phyloP scores from a whole-genome alignment of 495 filamentous ascomycete species.

The Cairneyella variabilis region DNA sequence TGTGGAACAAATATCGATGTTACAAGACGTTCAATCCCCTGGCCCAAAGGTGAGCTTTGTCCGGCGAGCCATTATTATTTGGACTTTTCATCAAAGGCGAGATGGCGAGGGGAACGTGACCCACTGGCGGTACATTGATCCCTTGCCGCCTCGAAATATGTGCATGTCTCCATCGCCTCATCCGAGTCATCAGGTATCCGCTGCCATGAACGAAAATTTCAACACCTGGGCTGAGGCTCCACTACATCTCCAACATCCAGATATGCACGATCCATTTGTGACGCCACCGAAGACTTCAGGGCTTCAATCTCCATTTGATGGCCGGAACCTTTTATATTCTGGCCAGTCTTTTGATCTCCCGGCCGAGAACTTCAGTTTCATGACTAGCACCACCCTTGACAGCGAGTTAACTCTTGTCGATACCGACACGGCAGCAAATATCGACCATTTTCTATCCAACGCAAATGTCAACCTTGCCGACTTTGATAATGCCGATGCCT shows the following conservation, averaged over 20 bases:
- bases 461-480: constrained; percentile 1
- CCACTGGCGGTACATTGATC: constrained; percentile 24
- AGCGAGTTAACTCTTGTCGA: constrained; percentile 19
- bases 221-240: constrained; percentile 25
- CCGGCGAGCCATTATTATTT: constrained; percentile 23
- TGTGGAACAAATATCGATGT: constrained; percentile 26
- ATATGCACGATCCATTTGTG: constrained; percentile 31
- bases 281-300: constrained; percentile 35
- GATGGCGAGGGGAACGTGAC: constrained; percentile 12
- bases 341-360: constrained; percentile 7
- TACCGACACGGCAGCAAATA: neutral
- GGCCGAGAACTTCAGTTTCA: constrained; percentile 16
- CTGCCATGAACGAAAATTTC: constrained; percentile 42
- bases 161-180: constrained; percentile 41
- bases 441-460: constrained; percentile 16
- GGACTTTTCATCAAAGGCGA: constrained; percentile 22
- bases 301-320: constrained; percentile 29
- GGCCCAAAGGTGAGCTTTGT: constrained; percentile 2
- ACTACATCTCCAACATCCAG: constrained; percentile 21
- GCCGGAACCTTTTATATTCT: constrained; percentile 9
- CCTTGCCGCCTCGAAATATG: constrained; percentile 25
- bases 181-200: constrained; percentile 37
- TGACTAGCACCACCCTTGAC: constrained; percentile 9
- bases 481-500: neutral
- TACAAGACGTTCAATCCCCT: constrained; percentile 23